A percentile compares a stretch with the other conserved stretches of the same genome.
Evolutionary conservation across 2,329 filamentous ascomycete genomes (phyloP).

Genomic region (Davidsoniella australis): DNA sequence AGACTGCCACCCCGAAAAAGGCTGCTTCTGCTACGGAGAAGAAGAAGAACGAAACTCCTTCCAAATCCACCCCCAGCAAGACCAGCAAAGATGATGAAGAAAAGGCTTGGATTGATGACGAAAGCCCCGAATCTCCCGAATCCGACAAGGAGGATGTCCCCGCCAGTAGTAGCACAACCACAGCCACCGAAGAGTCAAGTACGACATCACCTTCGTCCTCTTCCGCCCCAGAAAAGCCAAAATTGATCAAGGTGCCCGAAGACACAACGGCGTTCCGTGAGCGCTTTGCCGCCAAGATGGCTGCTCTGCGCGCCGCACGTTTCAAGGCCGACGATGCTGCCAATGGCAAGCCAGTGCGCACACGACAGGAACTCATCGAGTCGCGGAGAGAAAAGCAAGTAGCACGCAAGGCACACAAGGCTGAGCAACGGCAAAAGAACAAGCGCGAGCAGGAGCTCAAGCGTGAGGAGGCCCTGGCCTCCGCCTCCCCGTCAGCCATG

Average conservation of each 20-base stretch:
- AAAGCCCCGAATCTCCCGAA: slow-evolving; percentile 31
- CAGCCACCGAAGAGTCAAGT: slow-evolving; percentile 36
- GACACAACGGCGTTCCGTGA: slow-evolving; percentile 61
- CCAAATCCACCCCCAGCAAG: slow-evolving; percentile 8
- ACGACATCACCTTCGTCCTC: slow-evolving; percentile 31
- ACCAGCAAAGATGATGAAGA: slow-evolving; percentile 4
- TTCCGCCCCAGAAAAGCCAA: slow-evolving; percentile 47
- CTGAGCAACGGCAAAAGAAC: slow-evolving; percentile 59
- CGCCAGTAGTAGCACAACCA: slow-evolving; percentile 17
- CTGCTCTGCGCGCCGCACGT: slow-evolving; percentile 65
- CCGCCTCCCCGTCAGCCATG: slow-evolving; percentile 43
- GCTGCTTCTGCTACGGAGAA: slow-evolving; percentile 13
- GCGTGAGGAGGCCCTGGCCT: slow-evolving; percentile 45
- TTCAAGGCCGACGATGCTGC: slow-evolving; percentile 58
- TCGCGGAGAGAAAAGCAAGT: slow-evolving; percentile 74
- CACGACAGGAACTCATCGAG: slow-evolving; percentile 83
- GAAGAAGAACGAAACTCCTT: slow-evolving; percentile 9
- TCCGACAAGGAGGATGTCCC: slow-evolving; percentile 37
- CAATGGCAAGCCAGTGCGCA: slow-evolving; percentile 66
- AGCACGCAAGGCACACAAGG: slow-evolving; percentile 74
- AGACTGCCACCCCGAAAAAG: slow-evolving; percentile 14
- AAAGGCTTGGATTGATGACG: slow-evolving; percentile 15
- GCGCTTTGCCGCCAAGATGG: slow-evolving; percentile 67
- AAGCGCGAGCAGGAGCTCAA: slow-evolving; percentile 62
- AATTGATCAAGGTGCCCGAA: slow-evolving; percentile 48